Conservation (phyloP, 2,329 filamentous ascomycete genomes). For the Acephala macrosclerotiorum region DNA sequence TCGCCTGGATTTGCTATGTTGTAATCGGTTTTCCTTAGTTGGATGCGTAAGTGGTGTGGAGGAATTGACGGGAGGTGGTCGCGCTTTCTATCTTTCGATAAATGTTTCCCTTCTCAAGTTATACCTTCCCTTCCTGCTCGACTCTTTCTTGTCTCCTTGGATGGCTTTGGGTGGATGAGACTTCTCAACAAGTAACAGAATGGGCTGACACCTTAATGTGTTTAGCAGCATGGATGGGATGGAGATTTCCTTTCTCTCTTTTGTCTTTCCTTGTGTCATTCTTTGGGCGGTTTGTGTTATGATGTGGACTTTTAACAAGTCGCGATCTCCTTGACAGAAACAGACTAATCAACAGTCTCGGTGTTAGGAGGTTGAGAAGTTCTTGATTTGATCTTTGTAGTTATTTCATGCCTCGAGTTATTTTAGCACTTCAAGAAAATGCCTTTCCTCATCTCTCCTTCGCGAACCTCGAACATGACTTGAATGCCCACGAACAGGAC, state of each 20-base stretch:
- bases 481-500: conserved; percentile 86
- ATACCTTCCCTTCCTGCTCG: background rate
- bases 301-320: background rate
- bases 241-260: background rate
- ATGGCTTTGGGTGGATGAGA: background rate
- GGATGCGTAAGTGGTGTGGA: background rate
- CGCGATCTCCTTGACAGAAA: background rate
- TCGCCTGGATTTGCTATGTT: background rate
- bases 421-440: conserved; percentile 77
- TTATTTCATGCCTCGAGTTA: conserved; percentile 16
- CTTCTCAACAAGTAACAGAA: conserved; percentile 2
- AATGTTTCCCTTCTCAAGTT: background rate
- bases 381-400: conserved; percentile 19
- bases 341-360: conserved; percentile 5
- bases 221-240: background rate
- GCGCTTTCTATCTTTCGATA: background rate
- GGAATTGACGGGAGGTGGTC: background rate
- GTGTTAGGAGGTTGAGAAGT: background rate
- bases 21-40: background rate
- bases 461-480: conserved; percentile 95
- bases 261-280: background rate
- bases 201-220: conserved; percentile 1
- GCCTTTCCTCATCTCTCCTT: conserved; percentile 82
- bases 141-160: background rate
- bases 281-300: conserved; percentile 29